Conservation (phyloP, 108 stramenopile species). For the Cylindrotheca closterium region DNA sequence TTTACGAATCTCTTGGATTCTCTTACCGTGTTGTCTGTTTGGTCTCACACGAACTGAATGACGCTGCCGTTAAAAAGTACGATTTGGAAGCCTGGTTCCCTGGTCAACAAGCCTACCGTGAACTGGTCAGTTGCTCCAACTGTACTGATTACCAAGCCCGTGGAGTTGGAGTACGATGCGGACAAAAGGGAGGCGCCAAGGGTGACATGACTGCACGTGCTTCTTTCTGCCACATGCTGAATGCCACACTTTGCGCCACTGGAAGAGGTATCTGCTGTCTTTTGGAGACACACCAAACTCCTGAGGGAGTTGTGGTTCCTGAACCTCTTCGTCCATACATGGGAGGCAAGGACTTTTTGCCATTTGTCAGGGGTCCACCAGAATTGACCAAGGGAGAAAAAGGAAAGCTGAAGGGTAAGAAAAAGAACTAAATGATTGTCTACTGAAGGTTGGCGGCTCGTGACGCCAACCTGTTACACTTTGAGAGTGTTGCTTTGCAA, state of each 20-base stretch:
- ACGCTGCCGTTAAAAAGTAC: conserved; percentile 99
- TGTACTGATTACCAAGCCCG: conserved; percentile 99
- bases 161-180: conserved; percentile 94
- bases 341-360: conserved; percentile 98
- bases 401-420: conserved; percentile 56
- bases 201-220: conserved; percentile 72
- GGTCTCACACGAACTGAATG: conserved; percentile 95
- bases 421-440: not conserved
- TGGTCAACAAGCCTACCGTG: conserved; percentile 94
- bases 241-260: conserved; percentile 96
- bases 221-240: conserved; percentile 96
- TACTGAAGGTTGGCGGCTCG: not conserved
- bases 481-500: too few species aligned
- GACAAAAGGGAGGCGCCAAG: conserved; percentile 81
- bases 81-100: conserved; percentile 99
- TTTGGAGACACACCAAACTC: conserved; percentile 97
- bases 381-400: conserved; percentile 84
- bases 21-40: conserved; percentile 98
- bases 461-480: not conserved
- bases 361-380: conserved; percentile 92
- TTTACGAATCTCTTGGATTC: conserved; percentile 93
- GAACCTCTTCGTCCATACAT: conserved; percentile 96
- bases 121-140: conserved; percentile 98
- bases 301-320: conserved; percentile 91
- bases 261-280: conserved; percentile 98